Evolutionary conservation across 2,329 filamentous ascomycete genomes (phyloP), one percentile per base, ranked within the genome.

Genomic region (Myrmaecium sp.): DNA sequence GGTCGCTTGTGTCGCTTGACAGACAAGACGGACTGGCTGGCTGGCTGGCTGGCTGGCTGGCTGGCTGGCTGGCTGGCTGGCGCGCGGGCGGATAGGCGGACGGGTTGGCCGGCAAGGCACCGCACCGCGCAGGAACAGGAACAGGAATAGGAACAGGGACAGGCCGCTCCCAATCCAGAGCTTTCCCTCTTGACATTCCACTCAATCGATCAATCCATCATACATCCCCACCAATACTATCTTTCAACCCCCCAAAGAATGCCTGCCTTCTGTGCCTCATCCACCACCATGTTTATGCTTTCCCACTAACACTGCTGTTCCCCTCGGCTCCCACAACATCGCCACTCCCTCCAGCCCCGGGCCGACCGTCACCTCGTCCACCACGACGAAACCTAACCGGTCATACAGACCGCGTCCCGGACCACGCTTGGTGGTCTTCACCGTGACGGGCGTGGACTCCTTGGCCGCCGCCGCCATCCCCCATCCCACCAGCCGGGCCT

Each of bases 121-220:
- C n/a, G n/a, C n/a, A n/a, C n/a, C n/a, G n/a, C n/a, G n/a, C n/a
- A n/a, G n/a, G n/a, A n/a, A n/a, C n/a, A n/a, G n/a, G n/a, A n/a
- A n/a, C n/a, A n/a, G n/a, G n/a, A n/a, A n/a, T n/a, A n/a, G n/a
- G n/a, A n/a, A n/a, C n/a, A n/a, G n/a, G n/a, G n/a, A n/a, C n/a
- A n/a, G n/a, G n/a, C n/a, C n/a, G n/a, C n/a, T n/a, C 26, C 17
- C 20, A 15, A 27, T 27, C 13, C 26, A 27, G 25, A 18, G 18
- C 25, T n/a, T 19, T 13, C 25, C 16, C 24, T 11, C 9, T 12
- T 12, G 16, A 17, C 13, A 21, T 22, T 11, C 14, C 17, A 12
- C 12, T 14, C 18, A 16, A 9, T 14, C 19, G 16, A 12, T 14
- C 10, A 18, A 17, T 17, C 25, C 21, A 16, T 21, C 21, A 27